Percentiles rank a stretch among this genome's conserved stretches.
phyloP scores from a whole-genome alignment of 1,284 basidiomycete species.

The Moesziomyces sp. region DNA sequence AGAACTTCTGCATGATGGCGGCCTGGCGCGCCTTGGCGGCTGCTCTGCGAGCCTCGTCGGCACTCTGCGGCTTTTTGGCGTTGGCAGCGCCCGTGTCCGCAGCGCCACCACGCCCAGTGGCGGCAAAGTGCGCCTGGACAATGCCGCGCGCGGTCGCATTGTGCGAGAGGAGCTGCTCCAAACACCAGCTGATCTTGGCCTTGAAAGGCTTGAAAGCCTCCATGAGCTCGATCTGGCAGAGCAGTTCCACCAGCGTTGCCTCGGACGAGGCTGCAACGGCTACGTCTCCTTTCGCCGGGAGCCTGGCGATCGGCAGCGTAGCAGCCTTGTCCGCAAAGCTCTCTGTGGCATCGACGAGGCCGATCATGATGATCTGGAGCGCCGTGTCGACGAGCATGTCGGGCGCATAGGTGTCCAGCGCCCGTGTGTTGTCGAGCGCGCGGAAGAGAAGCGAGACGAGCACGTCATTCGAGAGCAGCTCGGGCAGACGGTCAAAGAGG shows the following conservation, averaged over 20 bases:
- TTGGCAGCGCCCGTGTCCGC: slow-evolving; percentile 3
- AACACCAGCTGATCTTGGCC: slow-evolving; percentile 53
- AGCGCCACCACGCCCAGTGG: slow-evolving; percentile 29
- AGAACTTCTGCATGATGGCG: slow-evolving; percentile 66
- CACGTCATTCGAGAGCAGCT: slow-evolving; percentile 35
- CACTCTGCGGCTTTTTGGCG: slow-evolving; percentile 21
- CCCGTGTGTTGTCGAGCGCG: slow-evolving; percentile 43
- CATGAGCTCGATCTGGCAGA: slow-evolving; percentile 45
- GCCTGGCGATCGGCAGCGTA: slow-evolving; percentile 8
- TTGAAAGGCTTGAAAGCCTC: slow-evolving; percentile 55
- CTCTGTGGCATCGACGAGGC: slow-evolving; percentile 48
- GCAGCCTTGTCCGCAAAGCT: slow-evolving; percentile 39
- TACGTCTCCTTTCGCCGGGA: slow-evolving; percentile 16
- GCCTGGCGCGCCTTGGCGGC: slow-evolving; percentile 64
- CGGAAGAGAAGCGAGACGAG: slow-evolving; percentile 52
- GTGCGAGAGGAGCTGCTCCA: slow-evolving; percentile 42
- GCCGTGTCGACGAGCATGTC: slow-evolving; percentile 90
- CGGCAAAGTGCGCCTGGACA: slow-evolving; percentile 21
- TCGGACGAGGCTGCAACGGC: slow-evolving; percentile 4
- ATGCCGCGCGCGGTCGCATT: slow-evolving; percentile 15
- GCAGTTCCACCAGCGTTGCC: slow-evolving; percentile 43
- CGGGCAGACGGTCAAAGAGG: slow-evolving; percentile 40
- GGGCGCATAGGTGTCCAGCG: slow-evolving; percentile 42
- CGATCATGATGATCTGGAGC: slow-evolving; percentile 72
- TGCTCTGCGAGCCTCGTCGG: slow-evolving; percentile 53